A percentile compares a stretch with the other conserved stretches of the same genome.
Evolutionary conservation across 768 basidiomycete genomes (phyloP).

Genomic region (Xerocomus brunneocitrinus): DNA sequence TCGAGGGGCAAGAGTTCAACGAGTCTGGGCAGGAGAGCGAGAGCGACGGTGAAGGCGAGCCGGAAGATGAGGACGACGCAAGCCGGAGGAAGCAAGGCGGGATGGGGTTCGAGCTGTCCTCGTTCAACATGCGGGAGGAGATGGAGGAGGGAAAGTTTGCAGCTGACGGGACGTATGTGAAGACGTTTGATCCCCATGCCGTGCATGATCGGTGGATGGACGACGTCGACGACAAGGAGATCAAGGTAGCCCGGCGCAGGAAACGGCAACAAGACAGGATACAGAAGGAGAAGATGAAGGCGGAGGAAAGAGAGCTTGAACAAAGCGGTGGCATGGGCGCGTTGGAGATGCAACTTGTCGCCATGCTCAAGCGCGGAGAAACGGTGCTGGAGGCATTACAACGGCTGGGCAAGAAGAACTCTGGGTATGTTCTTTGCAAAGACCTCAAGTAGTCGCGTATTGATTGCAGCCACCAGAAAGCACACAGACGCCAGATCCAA

Average conservation of each 20-base stretch:
- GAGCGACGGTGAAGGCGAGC: constrained; percentile 41
- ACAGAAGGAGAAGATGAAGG: constrained; percentile 62
- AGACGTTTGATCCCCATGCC: constrained; percentile 83
- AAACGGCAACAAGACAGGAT: constrained; percentile 73
- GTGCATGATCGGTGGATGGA: constrained; percentile 97
- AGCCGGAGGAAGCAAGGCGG: constrained; percentile 69
- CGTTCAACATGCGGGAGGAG: constrained; percentile 99
- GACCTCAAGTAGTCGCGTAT: background rate
- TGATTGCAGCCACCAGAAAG: constrained; percentile 14
- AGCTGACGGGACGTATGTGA: constrained; percentile 85
- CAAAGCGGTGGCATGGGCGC: constrained; percentile 61
- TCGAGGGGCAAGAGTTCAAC: constrained; percentile 92
- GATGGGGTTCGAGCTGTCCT: constrained; percentile 92
- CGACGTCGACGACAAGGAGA: constrained; percentile 77
- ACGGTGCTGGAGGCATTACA: constrained; percentile 87
- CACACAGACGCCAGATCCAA: constrained; percentile 33
- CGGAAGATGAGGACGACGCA: constrained; percentile 73
- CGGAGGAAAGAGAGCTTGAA: constrained; percentile 70
- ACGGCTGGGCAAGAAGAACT: constrained; percentile 66
- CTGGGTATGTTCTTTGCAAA: constrained; percentile 18
- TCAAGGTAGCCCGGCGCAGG: constrained; percentile 71
- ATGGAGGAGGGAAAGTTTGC: constrained; percentile 98
- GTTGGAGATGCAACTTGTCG: constrained; percentile 64
- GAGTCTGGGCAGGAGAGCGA: constrained; percentile 32
- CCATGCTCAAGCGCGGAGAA: constrained; percentile 82